These are phyloP conservation scores for Lactifluus subvellereus DNA, from an alignment of 768 basidiomycete genomes.

Conservation along the genomic window DNA sequence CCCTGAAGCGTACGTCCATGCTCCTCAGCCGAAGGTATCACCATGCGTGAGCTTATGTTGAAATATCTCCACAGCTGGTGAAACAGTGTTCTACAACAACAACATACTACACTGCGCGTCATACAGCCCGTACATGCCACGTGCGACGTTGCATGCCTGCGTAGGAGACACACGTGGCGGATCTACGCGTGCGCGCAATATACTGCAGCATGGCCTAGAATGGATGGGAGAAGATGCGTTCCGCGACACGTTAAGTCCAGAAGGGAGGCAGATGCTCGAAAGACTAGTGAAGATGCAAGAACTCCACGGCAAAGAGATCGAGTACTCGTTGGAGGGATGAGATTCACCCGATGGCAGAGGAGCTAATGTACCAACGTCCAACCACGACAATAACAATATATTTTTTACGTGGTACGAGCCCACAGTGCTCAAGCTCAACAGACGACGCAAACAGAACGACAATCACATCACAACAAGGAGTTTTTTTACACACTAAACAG, in stretches of 20 bases:
- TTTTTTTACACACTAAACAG: slow-evolving; percentile 6
- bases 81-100: slow-evolving; percentile 75
- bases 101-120: slow-evolving; percentile 73
- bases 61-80: slow-evolving; percentile 43
- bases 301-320: slow-evolving; percentile 36
- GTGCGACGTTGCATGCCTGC: slow-evolving; percentile 66
- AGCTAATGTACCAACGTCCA: not conserved
- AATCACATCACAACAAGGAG: not conserved
- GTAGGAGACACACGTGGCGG: slow-evolving; percentile 63
- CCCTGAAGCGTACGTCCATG: slow-evolving; percentile 44
- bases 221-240: slow-evolving; percentile 63
- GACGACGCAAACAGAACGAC: not conserved
- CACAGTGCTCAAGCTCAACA: slow-evolving; percentile 4
- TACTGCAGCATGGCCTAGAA: slow-evolving; percentile 65
- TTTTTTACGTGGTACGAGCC: slow-evolving; percentile 7
- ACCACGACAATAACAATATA: slow-evolving; percentile 18
- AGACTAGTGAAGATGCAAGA: slow-evolving; percentile 51
- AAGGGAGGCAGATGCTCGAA: slow-evolving; percentile 51
- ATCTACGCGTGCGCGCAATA: slow-evolving; percentile 55
- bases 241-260: slow-evolving; percentile 38
- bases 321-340: slow-evolving; percentile 44
- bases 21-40: not conserved
- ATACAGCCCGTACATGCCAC: slow-evolving; percentile 44
- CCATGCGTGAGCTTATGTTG: not conserved
- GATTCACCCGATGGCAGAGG: not conserved